Evolutionary conservation across 2,329 filamentous ascomycete genomes (phyloP), one percentile per base, ranked within the genome.

Genomic region (Cladorrhinum sp.): DNA sequence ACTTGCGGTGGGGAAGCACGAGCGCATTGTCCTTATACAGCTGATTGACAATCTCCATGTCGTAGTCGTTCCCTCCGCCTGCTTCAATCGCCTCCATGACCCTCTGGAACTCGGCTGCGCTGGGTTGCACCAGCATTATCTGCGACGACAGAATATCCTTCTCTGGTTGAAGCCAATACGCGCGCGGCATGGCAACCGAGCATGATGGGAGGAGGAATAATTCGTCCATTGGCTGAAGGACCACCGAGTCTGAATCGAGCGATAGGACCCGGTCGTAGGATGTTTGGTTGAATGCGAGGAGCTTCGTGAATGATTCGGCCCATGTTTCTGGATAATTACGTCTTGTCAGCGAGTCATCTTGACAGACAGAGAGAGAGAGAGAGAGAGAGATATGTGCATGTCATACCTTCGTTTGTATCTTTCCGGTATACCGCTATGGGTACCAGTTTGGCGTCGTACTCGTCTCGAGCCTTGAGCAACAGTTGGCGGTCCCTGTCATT

Each of bases 21-120:
- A 88, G 71, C 6, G 85, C 85, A 49, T 73, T 81, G 58, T 84
- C 77, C 2, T 74, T 77, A 67, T 86, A 89, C 20, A 86, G 79
- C 10, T 81, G 73, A 67, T 91, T 89, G 55, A 89, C 73, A 2
- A 90, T 76, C 68, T 89, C 86, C 86, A 89, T 89, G 67, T 90
- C 87, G 67, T 83, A 88, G 38, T 82, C 69, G 53, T 65, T 59
- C 3, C 45, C n/a, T 2, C 62, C 59, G n/a, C 63, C 66, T 5
- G 59, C 50, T 0, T 71, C 32, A 0, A 74, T 64, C 10, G 62
- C 67, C n/a, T 59, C 50, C 57, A 67, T 66, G 8, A 78, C 64
- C 8, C 75, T 72, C 7, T 58, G 52, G 60, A 84, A 80, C 58
- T 88, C 85, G 9, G 67, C 66, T 16, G 74, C 69, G 1, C 80